Percentiles rank a stretch among this genome's conserved stretches.
These are phyloP conservation scores for Raphanus sativus DNA, from an alignment of 345 rosid genomes.

Conservation along the genomic window DNA sequence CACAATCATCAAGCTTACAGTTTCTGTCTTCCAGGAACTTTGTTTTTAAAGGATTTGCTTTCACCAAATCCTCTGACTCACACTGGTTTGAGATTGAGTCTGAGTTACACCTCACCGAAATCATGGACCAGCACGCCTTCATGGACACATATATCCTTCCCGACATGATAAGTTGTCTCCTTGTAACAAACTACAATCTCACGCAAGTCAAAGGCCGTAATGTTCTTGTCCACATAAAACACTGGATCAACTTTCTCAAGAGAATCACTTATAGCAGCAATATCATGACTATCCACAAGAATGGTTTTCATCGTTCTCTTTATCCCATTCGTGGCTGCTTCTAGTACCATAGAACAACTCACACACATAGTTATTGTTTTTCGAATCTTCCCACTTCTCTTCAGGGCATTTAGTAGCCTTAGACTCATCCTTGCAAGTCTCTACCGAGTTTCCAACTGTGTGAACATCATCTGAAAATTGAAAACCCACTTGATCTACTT, in stretches of 20 bases:
- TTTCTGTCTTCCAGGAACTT: background rate
- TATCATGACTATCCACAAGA: constrained; percentile 4
- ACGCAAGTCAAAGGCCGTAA: constrained; percentile 51
- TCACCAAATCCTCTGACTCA: constrained; percentile 19
- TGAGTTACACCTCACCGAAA: constrained; percentile 33
- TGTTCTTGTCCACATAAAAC: constrained; percentile 57
- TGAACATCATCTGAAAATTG: no score
- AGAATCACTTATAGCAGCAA: constrained; percentile 26
- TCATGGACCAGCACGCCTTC: constrained; percentile 59
- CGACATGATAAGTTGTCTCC: constrained; percentile 52
- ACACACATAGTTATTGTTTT: no score
- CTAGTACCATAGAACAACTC: constrained; percentile 8
- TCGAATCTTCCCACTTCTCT: no score
- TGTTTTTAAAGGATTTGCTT: background rate
- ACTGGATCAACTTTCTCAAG: constrained; percentile 40
- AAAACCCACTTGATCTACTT: no score
- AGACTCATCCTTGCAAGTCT: no score
- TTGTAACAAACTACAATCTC: constrained; percentile 71
- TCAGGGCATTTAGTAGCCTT: no score
- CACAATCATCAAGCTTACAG: background rate
- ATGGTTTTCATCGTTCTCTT: constrained; percentile 20
- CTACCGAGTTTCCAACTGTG: no score
- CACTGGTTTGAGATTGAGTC: constrained; percentile 19
- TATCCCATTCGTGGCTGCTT: constrained; percentile 25
- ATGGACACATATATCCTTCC: constrained; percentile 77